Evolutionary conservation across 2,329 filamentous ascomycete species (phyloP).

Genomic region (Dichotomopilus funicola): DNA sequence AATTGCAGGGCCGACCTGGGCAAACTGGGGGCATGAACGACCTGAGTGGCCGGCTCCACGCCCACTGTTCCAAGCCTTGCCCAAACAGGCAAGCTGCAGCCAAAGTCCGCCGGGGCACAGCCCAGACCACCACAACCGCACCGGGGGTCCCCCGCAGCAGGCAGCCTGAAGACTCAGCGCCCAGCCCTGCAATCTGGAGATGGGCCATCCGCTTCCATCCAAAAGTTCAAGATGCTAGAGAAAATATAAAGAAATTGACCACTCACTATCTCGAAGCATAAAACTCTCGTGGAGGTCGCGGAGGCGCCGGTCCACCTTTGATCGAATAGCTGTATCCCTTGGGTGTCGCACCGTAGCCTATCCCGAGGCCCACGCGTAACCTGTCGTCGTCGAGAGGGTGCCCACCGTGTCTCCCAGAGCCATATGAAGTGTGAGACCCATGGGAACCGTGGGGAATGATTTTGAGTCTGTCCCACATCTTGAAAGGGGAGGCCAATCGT

Average conservation of each 20-base stretch:
- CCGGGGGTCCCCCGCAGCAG: not conserved
- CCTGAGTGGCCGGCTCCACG: not conserved
- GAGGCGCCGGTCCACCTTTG: conserved; percentile 30
- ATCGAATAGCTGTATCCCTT: conserved; percentile 34
- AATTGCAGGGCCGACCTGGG: too few species aligned
- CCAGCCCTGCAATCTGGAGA: not conserved
- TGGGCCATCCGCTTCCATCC: not conserved
- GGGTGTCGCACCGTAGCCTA: conserved; percentile 15
- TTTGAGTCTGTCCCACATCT: conserved; percentile 35
- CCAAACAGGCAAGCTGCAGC: conserved; percentile 13
- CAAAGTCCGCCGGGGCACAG: conserved; percentile 8
- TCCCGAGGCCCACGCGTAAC: conserved; percentile 16
- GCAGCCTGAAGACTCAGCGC: not conserved
- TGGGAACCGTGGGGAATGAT: conserved; percentile 17
- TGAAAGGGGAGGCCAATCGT: not conserved
- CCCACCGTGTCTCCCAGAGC: conserved; percentile 4
- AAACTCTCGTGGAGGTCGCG: conserved; percentile 28
- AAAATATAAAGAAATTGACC: not conserved
- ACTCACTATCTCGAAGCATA: conserved; percentile 26
- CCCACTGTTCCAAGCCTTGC: conserved; percentile 6
- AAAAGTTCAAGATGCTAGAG: not conserved
- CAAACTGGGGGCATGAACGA: too few species aligned
- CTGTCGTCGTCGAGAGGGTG: conserved; percentile 18
- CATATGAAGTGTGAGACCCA: not conserved
- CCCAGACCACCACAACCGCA: not conserved